Conservation (phyloP, 192 early-diverging fungal species). For the Coemansia sp. region DNA sequence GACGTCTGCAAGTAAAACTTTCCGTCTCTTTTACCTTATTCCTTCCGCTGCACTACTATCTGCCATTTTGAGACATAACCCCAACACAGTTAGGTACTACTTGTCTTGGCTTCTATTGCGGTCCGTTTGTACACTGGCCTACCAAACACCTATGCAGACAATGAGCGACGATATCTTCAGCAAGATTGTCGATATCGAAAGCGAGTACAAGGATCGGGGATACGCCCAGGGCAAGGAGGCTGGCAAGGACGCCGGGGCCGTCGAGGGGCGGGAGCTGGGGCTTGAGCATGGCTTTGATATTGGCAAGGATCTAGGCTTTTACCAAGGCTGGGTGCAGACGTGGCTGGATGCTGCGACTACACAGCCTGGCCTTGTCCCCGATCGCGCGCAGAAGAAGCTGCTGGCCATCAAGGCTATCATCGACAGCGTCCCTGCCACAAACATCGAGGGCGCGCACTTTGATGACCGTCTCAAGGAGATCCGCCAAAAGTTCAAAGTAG, state of each 20-base stretch:
- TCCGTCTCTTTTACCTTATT: too few relatives aligned
- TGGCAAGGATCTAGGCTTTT: constrained; percentile 51
- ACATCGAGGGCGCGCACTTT: constrained; percentile 43
- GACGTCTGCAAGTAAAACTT: too few relatives aligned
- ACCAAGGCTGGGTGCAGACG: constrained; percentile 48
- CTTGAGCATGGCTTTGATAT: constrained; percentile 42
- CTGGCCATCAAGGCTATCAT: constrained; percentile 22
- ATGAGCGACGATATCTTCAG: constrained; percentile 20
- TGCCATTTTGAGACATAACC: too few relatives aligned
- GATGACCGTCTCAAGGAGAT: constrained; percentile 29
- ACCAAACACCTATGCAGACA: not conserved
- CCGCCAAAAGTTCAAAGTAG: constrained; percentile 45
- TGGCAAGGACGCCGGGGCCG: constrained; percentile 23
- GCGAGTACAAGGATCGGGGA: constrained; percentile 39
- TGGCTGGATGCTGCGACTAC: constrained; percentile 28
- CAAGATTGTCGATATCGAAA: constrained; percentile 22
- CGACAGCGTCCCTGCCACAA: constrained; percentile 22
- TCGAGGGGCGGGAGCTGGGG: constrained; percentile 51
- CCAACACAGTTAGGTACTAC: too few relatives aligned
- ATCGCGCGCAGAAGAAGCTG: constrained; percentile 37
- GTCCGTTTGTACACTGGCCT: not conserved
- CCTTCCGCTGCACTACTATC: too few relatives aligned
- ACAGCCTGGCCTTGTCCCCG: constrained; percentile 31
- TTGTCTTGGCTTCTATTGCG: too few relatives aligned
- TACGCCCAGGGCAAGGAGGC: constrained; percentile 32